phyloP scores from a whole-genome alignment of 352 stramenopile genomes.

The Pythium pectinolyticum region DNA sequence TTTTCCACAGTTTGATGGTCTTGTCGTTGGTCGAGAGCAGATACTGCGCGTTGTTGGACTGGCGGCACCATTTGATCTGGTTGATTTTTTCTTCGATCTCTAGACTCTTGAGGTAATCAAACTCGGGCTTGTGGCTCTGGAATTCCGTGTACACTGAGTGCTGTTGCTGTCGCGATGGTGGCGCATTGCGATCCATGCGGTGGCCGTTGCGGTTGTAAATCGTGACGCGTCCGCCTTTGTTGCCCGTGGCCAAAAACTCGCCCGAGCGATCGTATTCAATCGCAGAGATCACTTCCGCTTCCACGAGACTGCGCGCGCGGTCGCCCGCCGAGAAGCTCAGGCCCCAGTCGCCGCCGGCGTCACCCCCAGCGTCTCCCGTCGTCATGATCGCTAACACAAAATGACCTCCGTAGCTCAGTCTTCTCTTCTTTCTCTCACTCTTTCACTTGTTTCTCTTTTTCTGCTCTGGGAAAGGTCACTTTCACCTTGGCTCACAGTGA shows the following conservation, averaged over 20 bases:
- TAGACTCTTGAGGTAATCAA: slow-evolving; percentile 97
- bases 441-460: too few species aligned
- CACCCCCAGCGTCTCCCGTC: slow-evolving; percentile 3
- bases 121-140: slow-evolving; percentile 96
- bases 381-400: slow-evolving; percentile 11
- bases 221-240: slow-evolving; percentile 91
- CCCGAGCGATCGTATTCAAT: slow-evolving; percentile 93
- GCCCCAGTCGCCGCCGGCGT: slow-evolving; percentile 40
- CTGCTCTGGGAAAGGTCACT: too few species aligned
- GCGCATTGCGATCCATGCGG: slow-evolving; percentile 8
- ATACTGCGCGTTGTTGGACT: slow-evolving; percentile 88
- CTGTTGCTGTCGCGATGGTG: slow-evolving; percentile 30
- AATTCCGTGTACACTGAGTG: slow-evolving; percentile 91
- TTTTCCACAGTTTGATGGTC: slow-evolving; percentile 97
- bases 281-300: slow-evolving; percentile 93
- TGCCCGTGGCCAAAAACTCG: slow-evolving; percentile 92
- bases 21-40: slow-evolving; percentile 97
- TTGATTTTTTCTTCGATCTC: slow-evolving; percentile 99
- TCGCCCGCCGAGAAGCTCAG: slow-evolving; percentile 53
- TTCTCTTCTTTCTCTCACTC: too few species aligned
- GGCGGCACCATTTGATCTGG: slow-evolving; percentile 94
- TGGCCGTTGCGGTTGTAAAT: slow-evolving; percentile 79
- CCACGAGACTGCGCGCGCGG: slow-evolving; percentile 60
- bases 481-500: too few species aligned
- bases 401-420: too few species aligned